Evolutionary conservation across 1,284 basidiomycete species (phyloP), one percentile per base, ranked within the genome.

Genomic region (Trichosporon sp.): DNA sequence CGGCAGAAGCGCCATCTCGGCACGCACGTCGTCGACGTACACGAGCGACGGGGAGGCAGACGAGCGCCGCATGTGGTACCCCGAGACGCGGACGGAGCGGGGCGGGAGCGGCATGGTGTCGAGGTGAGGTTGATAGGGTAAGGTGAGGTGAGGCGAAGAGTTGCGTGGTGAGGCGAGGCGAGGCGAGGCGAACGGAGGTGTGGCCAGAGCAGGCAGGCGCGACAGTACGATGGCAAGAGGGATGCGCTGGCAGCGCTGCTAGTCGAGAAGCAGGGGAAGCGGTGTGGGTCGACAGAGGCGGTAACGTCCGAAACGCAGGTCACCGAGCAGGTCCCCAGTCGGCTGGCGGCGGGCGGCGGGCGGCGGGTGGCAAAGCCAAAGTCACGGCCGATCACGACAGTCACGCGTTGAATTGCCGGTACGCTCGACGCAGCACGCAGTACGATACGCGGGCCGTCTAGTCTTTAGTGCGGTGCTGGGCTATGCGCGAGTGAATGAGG

Each of bases 51-150:
- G 72, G 62, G 62, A 66, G 53, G 47, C 62, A 13, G 70, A 51
- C 64, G 67, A 44, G 18, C 69, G 71, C 35, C 70, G 70, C 44
- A 31, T 21, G 60, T 67, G 58, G 63, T 66, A 32, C 27, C 64
- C 47, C 64, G 66, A 62, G 58, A 74, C 66, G 32, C 75, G 76
- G 70, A 78, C 75, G 51, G 78, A 74, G 63, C 76, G 72, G 18
- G 79, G 74, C 56, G 78, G 78, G 69, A 81, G 75, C 25, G 77
- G 76, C 77, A 79, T 77, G 60, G 65, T 47, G 34, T 25, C 13
- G 25, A 25, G 51, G 51, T 25, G 25, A 27, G 23, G 53, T 11
- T 18, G 29, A 11, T n/a, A 5, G 51, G n/a, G 23, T 12, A 25
- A 18, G 53, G 21, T 18, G 29, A 53, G 23, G 29, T 27, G 42